phyloP scores from a whole-genome alignment of 106 monocot genomes.

The Iris macrosiphon region DNA sequence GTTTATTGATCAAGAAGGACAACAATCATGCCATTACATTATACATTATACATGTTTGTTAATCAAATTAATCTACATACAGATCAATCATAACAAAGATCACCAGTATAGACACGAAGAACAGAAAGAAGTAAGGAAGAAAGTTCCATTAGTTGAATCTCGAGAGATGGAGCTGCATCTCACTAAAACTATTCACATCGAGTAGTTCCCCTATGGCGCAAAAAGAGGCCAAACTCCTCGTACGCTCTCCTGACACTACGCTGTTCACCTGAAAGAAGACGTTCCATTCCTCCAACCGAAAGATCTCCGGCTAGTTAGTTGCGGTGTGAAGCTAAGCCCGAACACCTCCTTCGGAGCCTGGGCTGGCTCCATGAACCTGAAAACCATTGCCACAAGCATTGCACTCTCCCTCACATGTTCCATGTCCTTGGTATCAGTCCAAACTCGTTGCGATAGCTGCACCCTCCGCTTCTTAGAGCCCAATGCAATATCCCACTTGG shows the following conservation, averaged over 20 bases:
- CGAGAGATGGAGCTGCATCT: no score
- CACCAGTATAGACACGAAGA: no score
- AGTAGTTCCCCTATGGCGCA: no score
- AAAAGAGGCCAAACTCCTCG: neutral
- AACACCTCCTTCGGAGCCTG: conserved; percentile 74
- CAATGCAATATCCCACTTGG: conserved; percentile 73
- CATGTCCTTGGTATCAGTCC: conserved; percentile 52
- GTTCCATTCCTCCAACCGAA: conserved; percentile 42
- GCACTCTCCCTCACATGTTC: conserved; percentile 76
- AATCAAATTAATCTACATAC: no score
- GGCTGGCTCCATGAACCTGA: conserved; percentile 45
- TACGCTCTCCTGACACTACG: neutral
- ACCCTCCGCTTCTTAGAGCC: conserved; percentile 56
- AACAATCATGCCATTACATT: no score
- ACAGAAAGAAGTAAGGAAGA: no score
- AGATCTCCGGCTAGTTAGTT: conserved; percentile 26
- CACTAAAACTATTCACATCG: no score
- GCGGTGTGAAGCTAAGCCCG: conserved; percentile 63
- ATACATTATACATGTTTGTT: no score
- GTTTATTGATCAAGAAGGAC: no score
- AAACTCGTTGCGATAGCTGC: conserved; percentile 47
- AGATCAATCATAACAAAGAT: no score
- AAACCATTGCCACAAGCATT: conserved; percentile 54
- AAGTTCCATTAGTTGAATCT: no score
- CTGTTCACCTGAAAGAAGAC: conserved; percentile 13